phyloP scores from a whole-genome alignment of 306 rosid genomes.

The Prunus campanulata region DNA sequence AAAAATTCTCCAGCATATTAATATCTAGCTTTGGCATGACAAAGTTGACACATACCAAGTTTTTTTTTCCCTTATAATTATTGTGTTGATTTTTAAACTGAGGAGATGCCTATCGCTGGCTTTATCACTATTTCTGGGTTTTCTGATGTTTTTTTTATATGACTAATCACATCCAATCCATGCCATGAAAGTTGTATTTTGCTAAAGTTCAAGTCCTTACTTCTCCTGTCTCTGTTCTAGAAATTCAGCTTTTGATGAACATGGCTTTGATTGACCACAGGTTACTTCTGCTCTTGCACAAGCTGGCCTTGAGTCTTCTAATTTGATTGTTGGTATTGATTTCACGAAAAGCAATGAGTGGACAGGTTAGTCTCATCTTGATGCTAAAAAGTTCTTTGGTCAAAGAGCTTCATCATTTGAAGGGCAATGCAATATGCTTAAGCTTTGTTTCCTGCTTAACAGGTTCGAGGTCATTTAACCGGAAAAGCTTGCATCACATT shows the following conservation, averaged over 20 bases:
- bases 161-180: too few relatives aligned
- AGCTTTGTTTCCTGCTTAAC: neutral
- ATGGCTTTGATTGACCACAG: slow-evolving; percentile 35
- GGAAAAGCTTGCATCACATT: slow-evolving; percentile 76
- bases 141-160: too few relatives aligned
- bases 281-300: slow-evolving; percentile 73
- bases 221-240: too few relatives aligned
- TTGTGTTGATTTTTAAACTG: neutral
- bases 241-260: too few relatives aligned
- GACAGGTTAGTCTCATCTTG: slow-evolving; percentile 61
- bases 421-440: slow-evolving; percentile 11
- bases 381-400: slow-evolving; percentile 19
- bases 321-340: slow-evolving; percentile 89
- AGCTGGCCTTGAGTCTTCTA: slow-evolving; percentile 93
- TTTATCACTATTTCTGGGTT: neutral
- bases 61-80: neutral
- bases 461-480: slow-evolving; percentile 81
- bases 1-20: neutral
- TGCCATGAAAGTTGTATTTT: too few relatives aligned
- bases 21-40: slow-evolving; percentile 8
- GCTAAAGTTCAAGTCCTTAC: too few relatives aligned
- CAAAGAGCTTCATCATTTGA: neutral
- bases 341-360: slow-evolving; percentile 94
- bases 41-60: neutral
- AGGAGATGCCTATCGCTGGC: neutral